A percentile compares a stretch with the other conserved stretches of the same genome.
phyloP scores from a whole-genome alignment of 371 early-diverging fungal species.

The Paraphysoderma sedebokerense region DNA sequence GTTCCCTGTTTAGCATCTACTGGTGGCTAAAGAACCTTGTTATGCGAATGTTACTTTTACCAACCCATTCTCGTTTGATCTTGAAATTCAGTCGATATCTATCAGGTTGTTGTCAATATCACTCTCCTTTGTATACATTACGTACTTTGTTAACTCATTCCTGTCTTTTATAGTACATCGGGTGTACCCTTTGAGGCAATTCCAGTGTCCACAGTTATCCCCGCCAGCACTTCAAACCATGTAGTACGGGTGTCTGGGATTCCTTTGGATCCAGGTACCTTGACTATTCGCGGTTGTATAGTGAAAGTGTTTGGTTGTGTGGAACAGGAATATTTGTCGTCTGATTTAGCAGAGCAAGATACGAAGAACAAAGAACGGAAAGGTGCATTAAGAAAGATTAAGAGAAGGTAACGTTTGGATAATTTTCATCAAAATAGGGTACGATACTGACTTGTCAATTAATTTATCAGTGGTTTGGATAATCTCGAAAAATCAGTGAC shows the following conservation, averaged over 20 bases:
- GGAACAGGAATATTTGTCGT: background rate
- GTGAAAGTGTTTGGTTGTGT: background rate
- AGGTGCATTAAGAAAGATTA: background rate
- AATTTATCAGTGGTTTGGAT: background rate
- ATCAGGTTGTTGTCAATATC: no score
- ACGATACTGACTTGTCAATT: background rate
- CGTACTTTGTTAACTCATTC: no score
- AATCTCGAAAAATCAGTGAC: background rate
- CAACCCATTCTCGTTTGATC: conserved; percentile 3
- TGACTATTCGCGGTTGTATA: background rate
- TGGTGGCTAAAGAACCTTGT: no score
- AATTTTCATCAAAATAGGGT: background rate
- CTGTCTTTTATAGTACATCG: no score
- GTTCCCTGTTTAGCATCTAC: no score
- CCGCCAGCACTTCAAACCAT: no score
- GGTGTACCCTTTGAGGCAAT: no score
- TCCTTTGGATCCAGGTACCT: background rate
- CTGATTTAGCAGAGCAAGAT: background rate
- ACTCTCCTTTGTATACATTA: no score
- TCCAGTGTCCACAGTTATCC: no score
- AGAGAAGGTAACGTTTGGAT: background rate
- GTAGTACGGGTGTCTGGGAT: background rate
- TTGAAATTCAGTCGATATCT: background rate
- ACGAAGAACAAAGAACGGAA: background rate
- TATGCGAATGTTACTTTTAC: no score